Conservation (phyloP, 2,329 filamentous ascomycete genomes). For the Chrysosphaeria jannelii region DNA sequence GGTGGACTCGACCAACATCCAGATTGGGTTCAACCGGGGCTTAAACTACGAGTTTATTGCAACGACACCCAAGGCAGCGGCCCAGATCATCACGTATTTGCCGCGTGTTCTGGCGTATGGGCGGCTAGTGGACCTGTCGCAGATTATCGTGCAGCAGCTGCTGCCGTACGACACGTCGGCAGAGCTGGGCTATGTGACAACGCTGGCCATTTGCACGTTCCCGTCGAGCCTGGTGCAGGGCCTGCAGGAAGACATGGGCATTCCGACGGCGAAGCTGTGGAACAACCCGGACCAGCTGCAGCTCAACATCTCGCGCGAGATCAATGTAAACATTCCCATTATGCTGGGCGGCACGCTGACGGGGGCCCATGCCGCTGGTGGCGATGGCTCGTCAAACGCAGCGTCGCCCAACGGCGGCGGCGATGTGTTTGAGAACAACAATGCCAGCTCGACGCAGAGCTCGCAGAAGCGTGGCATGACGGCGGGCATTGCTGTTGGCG, state of each 20-base stretch:
- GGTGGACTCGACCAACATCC: conserved; percentile 37
- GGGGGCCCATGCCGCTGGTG: conserved; percentile 7
- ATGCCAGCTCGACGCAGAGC: conserved; percentile 15
- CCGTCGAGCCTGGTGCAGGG: conserved; percentile 37
- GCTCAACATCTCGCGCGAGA: conserved; percentile 42
- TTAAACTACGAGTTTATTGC: conserved; percentile 71
- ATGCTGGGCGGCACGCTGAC: conserved; percentile 11
- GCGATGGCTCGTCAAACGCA: conserved; percentile 9
- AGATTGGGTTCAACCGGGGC: conserved; percentile 55
- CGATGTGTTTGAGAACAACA: conserved; percentile 10
- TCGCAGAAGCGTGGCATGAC: conserved; percentile 30
- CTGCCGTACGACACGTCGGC: conserved; percentile 44
- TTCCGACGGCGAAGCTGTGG: conserved; percentile 46
- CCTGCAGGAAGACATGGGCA: conserved; percentile 37
- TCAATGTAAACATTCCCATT: conserved; percentile 60
- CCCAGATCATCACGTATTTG: conserved; percentile 59
- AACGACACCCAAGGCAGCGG: conserved; percentile 35
- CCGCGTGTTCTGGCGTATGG: conserved; percentile 40
- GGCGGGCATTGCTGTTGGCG: conserved; percentile 43
- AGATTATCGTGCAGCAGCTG: conserved; percentile 39
- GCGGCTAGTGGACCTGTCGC: conserved; percentile 17
- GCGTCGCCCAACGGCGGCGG: conserved; percentile 7
- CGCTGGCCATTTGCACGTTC: conserved; percentile 37
- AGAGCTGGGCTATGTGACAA: conserved; percentile 51
- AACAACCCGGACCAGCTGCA: conserved; percentile 34